Evolutionary conservation across 495 filamentous ascomycete genomes (phyloP).

Genomic region (Achaetomiella virescens): DNA sequence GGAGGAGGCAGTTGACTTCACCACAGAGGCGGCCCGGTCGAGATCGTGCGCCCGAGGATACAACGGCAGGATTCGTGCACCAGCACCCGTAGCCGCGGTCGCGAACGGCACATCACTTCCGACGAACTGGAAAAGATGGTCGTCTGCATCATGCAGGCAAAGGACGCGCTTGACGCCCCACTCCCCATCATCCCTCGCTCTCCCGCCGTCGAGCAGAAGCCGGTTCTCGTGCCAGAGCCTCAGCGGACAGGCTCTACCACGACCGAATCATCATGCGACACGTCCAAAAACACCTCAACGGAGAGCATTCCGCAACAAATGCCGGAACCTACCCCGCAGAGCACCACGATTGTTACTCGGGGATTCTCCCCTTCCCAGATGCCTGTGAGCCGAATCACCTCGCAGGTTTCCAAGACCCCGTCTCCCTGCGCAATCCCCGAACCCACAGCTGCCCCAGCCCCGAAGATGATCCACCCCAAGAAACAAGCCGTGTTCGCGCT

Average conservation of each 20-base stretch:
- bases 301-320: slow-evolving; percentile 30
- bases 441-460: slow-evolving; percentile 39
- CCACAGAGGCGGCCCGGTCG: slow-evolving; percentile 49
- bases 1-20: slow-evolving; percentile 66
- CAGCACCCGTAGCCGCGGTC: slow-evolving; percentile 58
- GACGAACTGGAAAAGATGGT: slow-evolving; percentile 86
- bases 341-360: slow-evolving; percentile 67
- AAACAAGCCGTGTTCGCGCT: slow-evolving; percentile 51
- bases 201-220: slow-evolving; percentile 11
- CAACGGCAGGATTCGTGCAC: slow-evolving; percentile 49
- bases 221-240: slow-evolving; percentile 24
- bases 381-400: slow-evolving; percentile 49
- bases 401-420: slow-evolving; percentile 22
- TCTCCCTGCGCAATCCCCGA: slow-evolving; percentile 36
- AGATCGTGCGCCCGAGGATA: slow-evolving; percentile 54
- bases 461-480: slow-evolving; percentile 42
- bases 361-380: slow-evolving; percentile 80
- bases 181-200: slow-evolving; percentile 44
- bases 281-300: slow-evolving; percentile 24
- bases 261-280: slow-evolving; percentile 31
- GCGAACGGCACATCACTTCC: slow-evolving; percentile 86
- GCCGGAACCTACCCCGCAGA: slow-evolving; percentile 36
- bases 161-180: slow-evolving; percentile 56
- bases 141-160: slow-evolving; percentile 72
- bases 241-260: slow-evolving; percentile 34